phyloP scores from a whole-genome alignment of 148 eudicot species.

The Chenopodium quinoa region DNA sequence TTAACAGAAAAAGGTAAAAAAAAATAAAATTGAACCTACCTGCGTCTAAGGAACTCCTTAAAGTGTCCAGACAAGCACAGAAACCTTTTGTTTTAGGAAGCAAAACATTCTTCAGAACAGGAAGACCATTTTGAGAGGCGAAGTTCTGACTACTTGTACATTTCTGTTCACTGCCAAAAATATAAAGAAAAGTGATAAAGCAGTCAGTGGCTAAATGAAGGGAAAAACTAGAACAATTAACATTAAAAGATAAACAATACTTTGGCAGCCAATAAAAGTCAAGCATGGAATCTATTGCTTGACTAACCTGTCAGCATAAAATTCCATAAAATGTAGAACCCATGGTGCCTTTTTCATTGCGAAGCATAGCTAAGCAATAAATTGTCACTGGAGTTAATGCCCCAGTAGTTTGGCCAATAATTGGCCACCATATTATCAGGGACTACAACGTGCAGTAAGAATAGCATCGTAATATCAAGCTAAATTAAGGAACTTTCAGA shows the following conservation, averaged over 20 bases:
- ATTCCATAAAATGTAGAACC: background rate
- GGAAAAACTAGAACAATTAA: background rate
- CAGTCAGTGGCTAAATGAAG: background rate
- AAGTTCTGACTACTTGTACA: conserved; percentile 54
- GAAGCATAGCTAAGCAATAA: background rate
- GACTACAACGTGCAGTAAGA: too few relatives aligned
- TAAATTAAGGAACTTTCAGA: too few relatives aligned
- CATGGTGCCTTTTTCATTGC: background rate
- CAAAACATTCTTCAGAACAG: conserved; percentile 60
- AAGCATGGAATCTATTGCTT: background rate
- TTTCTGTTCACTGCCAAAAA: conserved; percentile 52
- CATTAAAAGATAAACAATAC: background rate
- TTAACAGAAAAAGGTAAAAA: background rate
- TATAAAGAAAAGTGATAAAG: background rate
- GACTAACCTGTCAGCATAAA: background rate
- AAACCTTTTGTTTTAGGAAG: conserved; percentile 79
- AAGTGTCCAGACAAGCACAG: conserved; percentile 55
- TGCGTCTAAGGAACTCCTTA: conserved; percentile 69
- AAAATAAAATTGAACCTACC: conserved; percentile 33
- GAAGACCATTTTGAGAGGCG: conserved; percentile 61
- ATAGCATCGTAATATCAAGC: too few relatives aligned
- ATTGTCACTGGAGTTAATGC: background rate
- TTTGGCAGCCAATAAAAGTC: background rate
- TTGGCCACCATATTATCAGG: background rate
- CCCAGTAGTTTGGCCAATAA: background rate